These are phyloP conservation scores for Yamadazyma ubonensis DNA, from an alignment of 805 yeast species.

Conservation along the genomic window DNA sequence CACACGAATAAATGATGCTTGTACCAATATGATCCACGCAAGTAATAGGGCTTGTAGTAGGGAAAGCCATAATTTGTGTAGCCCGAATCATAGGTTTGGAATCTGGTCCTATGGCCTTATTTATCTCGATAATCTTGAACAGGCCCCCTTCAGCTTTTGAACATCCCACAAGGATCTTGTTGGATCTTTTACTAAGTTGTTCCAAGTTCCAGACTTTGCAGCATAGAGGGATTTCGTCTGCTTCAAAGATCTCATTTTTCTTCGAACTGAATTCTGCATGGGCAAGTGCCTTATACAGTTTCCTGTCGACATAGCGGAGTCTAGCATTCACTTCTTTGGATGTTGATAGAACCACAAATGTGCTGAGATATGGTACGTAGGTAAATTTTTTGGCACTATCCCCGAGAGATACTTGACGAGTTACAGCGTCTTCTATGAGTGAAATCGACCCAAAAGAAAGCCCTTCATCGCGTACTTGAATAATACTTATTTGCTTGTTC, in stretches of 20 bases:
- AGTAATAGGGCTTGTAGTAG: slow-evolving; percentile 33
- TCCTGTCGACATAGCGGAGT: slow-evolving; percentile 35
- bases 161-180: slow-evolving; percentile 29
- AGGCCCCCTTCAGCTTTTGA: slow-evolving; percentile 22
- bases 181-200: slow-evolving; percentile 30
- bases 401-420: slow-evolving; percentile 29
- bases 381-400: slow-evolving; percentile 34
- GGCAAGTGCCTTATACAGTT: slow-evolving; percentile 22
- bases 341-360: slow-evolving; percentile 32
- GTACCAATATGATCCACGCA: slow-evolving; percentile 34
- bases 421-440: slow-evolving; percentile 22
- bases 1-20: slow-evolving; percentile 33
- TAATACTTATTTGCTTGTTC: not conserved
- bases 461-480: slow-evolving; percentile 36
- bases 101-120: slow-evolving; percentile 17
- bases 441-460: slow-evolving; percentile 26
- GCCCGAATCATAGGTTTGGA: slow-evolving; percentile 21
- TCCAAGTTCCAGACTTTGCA: slow-evolving; percentile 36
- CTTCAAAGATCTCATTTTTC: slow-evolving; percentile 16
- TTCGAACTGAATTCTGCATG: slow-evolving; percentile 22
- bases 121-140: slow-evolving; percentile 36
- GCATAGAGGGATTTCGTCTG: slow-evolving; percentile 32
- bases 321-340: slow-evolving; percentile 26
- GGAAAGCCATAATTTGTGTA: slow-evolving; percentile 31
- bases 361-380: slow-evolving; percentile 27